Base-by-base conservation (phyloP, 495 filamentous ascomycete species). In the Penicillium silybi region DNA sequence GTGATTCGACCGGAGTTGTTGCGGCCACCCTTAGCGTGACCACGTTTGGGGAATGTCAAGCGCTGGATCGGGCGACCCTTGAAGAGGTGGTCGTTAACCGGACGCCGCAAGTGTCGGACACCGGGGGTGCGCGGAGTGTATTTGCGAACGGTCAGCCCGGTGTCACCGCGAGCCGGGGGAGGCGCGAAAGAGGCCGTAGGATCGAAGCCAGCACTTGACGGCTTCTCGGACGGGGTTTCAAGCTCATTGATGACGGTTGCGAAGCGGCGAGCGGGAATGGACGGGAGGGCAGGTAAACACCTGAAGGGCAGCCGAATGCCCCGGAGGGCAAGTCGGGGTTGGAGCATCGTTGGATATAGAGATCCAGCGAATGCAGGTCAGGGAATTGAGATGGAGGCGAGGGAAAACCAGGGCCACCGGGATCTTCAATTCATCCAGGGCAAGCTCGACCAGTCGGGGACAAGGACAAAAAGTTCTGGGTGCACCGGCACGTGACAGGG, bases 121-220 rank as follows among this genome's bases (percentile, higher is more conserved):
- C 93, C 95, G 37, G 93, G 93, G 9, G 95, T 98, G 46, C 89
- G 86, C 34, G 93, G 93, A 69, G 90, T 97, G 65, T 98, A 98
- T 35, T 85, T 92, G 54, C 88, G 83, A 68, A 96, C 65, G 11
- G 52, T 40, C 7, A 73, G 61, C 29, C 70, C 69, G 27, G 66
- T 54, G 23, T 65, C 57, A 47, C 66, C 67, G 34, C 74, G 71
- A 27, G 67, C 66, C 1, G 77, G 74, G 0, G 72, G 74, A 63
- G 73, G 76, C 41, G 68, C 70, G 46, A 76, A 74, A 6, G 72
- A 59, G 42, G 66, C 65, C 39, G 66, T 70, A 8, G 72, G 64
- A 35, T 76, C 70, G 57, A 65, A 67, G 17, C 65, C 56, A 19
- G 65, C 61, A 9, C 56, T 48, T 25, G 58, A 59, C 15, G 62